Conservation (phyloP, 2,329 filamentous ascomycete species). For the Westerdykella ornata region DNA sequence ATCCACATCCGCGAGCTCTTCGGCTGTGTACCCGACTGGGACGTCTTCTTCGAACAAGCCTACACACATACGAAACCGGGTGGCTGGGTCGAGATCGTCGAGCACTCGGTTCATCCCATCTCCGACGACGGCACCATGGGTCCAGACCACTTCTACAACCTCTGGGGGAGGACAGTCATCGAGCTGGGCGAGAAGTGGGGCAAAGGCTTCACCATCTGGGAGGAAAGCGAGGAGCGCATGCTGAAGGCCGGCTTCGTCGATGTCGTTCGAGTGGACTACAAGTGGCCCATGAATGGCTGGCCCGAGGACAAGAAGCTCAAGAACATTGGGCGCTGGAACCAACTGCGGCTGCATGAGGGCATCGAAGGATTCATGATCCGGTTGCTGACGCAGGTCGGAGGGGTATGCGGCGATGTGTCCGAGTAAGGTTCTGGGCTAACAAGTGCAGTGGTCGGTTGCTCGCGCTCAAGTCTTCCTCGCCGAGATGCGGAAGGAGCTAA, state of each 20-base stretch:
- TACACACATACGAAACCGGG: conserved; percentile 37
- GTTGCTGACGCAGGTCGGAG: conserved; percentile 31
- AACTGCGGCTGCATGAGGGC: conserved; percentile 32
- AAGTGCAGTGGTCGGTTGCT: conserved; percentile 24
- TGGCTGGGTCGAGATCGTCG: conserved; percentile 41
- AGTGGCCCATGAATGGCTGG: conserved; percentile 37
- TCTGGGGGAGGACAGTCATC: conserved; percentile 31
- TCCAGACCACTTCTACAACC: conserved; percentile 32
- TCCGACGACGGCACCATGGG: conserved; percentile 38
- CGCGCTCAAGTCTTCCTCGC: conserved; percentile 35
- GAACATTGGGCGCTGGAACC: conserved; percentile 35
- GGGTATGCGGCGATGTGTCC: conserved; percentile 14
- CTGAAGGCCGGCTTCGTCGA: conserved; percentile 32
- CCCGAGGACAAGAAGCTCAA: conserved; percentile 25
- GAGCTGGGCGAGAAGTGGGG: conserved; percentile 35
- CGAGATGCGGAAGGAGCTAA: conserved; percentile 31
- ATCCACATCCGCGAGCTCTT: conserved; percentile 44
- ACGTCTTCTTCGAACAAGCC: conserved; percentile 36
- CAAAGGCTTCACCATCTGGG: conserved; percentile 34
- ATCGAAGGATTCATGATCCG: conserved; percentile 36
- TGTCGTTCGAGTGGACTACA: conserved; percentile 25
- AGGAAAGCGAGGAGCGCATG: conserved; percentile 29
- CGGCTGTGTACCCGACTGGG: conserved; percentile 44
- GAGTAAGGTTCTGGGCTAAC: not conserved
- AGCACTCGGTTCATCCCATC: conserved; percentile 37